Evolutionary conservation across 768 basidiomycete genomes (phyloP).

Genomic region (Gautieria morchelliformis): DNA sequence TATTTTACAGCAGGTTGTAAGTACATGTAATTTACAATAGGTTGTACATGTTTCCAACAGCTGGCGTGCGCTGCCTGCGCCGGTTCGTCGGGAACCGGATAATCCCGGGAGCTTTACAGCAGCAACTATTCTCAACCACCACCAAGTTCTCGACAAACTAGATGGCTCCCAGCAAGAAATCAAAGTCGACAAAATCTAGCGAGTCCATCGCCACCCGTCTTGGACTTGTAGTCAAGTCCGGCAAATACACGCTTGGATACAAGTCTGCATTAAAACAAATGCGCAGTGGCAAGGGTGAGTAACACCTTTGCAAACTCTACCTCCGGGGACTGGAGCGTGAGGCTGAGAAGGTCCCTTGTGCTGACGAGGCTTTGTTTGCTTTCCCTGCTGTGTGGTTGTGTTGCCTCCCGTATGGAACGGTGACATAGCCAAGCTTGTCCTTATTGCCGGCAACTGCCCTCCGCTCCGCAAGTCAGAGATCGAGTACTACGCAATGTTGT

Average conservation of each 20-base stretch:
- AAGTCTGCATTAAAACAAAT: conserved; percentile 98
- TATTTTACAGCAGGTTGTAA: no score
- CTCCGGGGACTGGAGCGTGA: conserved; percentile 91
- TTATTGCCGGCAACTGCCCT: conserved; percentile 98
- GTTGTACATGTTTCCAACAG: no score
- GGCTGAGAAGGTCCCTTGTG: conserved; percentile 98
- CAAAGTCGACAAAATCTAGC: conserved; percentile 56
- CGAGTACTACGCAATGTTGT: conserved; percentile 99
- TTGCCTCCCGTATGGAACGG: conserved; percentile 1
- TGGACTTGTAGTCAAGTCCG: conserved; percentile 96
- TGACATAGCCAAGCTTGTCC: conserved; percentile 83
- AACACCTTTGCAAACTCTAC: conserved; percentile 24
- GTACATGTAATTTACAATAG: no score
- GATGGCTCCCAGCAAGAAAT: no score
- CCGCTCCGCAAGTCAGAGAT: conserved; percentile 98
- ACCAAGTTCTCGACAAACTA: no score
- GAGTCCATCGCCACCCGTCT: conserved; percentile 91
- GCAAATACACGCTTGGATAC: conserved; percentile 95
- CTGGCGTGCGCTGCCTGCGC: no score
- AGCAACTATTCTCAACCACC: no score
- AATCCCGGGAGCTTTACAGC: no score
- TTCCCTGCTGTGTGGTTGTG: conserved; percentile 13
- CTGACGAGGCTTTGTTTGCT: conserved; percentile 37
- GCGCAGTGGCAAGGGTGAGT: conserved; percentile 94
- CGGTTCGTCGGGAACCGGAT: no score